Conservation (phyloP, 2,329 filamentous ascomycete genomes). For the Phialocephala sp. region DNA sequence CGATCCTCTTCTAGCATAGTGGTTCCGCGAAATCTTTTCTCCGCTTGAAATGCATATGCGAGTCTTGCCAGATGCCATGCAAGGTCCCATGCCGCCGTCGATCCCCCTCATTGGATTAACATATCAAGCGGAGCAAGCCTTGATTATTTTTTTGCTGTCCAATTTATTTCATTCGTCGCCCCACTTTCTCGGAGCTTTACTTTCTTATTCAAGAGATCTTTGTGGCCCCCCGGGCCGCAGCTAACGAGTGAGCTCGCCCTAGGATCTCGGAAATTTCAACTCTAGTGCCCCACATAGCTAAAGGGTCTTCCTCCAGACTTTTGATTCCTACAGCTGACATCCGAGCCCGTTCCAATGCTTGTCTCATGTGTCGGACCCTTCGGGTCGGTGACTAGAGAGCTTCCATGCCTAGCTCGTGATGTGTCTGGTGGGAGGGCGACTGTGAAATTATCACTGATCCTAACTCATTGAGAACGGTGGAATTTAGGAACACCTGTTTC, state of each 20-base stretch:
- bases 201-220: too few relatives aligned
- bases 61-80: too few relatives aligned
- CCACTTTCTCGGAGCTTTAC: too few relatives aligned
- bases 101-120: not conserved
- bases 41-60: not conserved
- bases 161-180: too few relatives aligned
- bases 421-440: not conserved
- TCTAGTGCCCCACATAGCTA: not conserved
- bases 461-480: not conserved
- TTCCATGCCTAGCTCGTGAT: not conserved
- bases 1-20: not conserved
- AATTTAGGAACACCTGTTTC: not conserved
- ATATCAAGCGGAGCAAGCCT: not conserved
- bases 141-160: too few relatives aligned
- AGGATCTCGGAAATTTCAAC: too few relatives aligned
- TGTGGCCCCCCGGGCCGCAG: too few relatives aligned
- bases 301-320: not conserved
- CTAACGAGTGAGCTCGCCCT: too few relatives aligned
- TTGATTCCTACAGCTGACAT: not conserved
- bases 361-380: not conserved
- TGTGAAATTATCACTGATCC: not conserved
- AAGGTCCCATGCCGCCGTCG: too few relatives aligned
- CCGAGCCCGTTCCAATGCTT: constrained; percentile 4
- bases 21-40: not conserved
- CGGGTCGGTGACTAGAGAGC: not conserved